Conservation (phyloP, 768 basidiomycete genomes). For the Boletus vermiculosoides region DNA sequence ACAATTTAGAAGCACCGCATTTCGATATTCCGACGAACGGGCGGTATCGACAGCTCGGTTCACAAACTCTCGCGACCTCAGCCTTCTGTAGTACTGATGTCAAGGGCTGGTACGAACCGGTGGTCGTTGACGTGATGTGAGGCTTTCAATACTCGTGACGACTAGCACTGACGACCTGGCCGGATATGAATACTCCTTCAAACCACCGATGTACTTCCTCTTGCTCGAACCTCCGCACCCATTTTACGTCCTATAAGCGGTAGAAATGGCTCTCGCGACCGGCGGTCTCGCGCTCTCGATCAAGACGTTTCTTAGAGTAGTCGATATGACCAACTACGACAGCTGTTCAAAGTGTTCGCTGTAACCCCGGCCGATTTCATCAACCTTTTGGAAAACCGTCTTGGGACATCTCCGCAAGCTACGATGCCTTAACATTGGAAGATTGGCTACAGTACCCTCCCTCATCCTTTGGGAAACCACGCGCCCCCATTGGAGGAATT, state of each 20-base stretch:
- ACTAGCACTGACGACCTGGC: background rate
- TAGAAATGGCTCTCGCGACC: background rate
- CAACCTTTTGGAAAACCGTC: too few relatives aligned
- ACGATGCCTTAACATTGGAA: too few relatives aligned
- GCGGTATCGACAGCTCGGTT: background rate
- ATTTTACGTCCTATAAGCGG: background rate
- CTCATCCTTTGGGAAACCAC: too few relatives aligned
- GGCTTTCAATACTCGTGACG: too few relatives aligned
- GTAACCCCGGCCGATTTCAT: too few relatives aligned
- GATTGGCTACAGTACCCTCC: too few relatives aligned
- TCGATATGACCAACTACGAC: background rate
- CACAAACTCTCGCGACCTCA: background rate
- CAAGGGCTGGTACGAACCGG: background rate
- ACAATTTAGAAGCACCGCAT: background rate
- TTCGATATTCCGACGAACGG: background rate
- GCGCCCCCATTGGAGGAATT: too few relatives aligned
- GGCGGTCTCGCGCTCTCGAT: too few relatives aligned
- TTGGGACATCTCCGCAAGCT: too few relatives aligned
- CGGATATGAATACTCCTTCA: too few relatives aligned
- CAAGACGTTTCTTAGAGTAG: background rate
- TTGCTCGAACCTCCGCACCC: background rate
- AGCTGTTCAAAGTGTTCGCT: too few relatives aligned
- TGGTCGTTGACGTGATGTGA: background rate
- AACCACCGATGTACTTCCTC: background rate
- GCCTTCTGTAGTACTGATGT: background rate